These are phyloP conservation scores for Neonectria coccinea DNA, from an alignment of 2,329 filamentous ascomycete species.

Conservation along the genomic window DNA sequence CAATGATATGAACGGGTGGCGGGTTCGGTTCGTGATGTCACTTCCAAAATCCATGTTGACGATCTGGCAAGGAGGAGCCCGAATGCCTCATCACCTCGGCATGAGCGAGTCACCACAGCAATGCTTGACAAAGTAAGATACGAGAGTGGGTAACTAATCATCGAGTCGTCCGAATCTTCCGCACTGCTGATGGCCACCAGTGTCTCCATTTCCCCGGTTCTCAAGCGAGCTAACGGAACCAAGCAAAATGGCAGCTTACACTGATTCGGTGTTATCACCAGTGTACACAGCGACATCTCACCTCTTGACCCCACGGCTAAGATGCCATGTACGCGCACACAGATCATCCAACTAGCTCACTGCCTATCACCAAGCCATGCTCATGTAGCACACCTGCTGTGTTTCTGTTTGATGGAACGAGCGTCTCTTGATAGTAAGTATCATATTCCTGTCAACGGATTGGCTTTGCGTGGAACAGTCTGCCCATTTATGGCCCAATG, in stretches of 20 bases:
- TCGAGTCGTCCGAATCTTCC: slow-evolving; percentile 3
- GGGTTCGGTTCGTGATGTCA: slow-evolving; percentile 33
- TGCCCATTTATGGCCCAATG: slow-evolving; percentile 4
- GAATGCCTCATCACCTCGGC: slow-evolving; percentile 30
- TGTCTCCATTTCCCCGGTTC: slow-evolving; percentile 21
- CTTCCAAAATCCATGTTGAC: slow-evolving; percentile 41
- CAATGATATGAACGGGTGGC: slow-evolving; percentile 41
- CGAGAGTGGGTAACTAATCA: slow-evolving; percentile 2
- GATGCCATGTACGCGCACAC: slow-evolving; percentile 13
- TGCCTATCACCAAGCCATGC: slow-evolving; percentile 20
- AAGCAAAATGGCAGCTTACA: slow-evolving; percentile 19
- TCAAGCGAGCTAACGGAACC: not conserved
- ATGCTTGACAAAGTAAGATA: slow-evolving; percentile 13
- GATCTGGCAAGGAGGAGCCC: slow-evolving; percentile 37
- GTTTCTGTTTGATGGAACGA: slow-evolving; percentile 33
- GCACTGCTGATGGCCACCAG: slow-evolving; percentile 8
- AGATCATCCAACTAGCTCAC: slow-evolving; percentile 26
- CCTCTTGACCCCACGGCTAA: not conserved
- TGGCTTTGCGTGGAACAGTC: slow-evolving; percentile 12
- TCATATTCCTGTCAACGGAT: slow-evolving; percentile 12
- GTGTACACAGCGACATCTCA: no score
- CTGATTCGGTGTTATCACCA: not conserved
- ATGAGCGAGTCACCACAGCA: slow-evolving; percentile 26
- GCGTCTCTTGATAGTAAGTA: slow-evolving; percentile 6
- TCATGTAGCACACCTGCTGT: slow-evolving; percentile 1